Conservation (phyloP, 164 flowering plant species). For the Nelumbo lutea region DNA sequence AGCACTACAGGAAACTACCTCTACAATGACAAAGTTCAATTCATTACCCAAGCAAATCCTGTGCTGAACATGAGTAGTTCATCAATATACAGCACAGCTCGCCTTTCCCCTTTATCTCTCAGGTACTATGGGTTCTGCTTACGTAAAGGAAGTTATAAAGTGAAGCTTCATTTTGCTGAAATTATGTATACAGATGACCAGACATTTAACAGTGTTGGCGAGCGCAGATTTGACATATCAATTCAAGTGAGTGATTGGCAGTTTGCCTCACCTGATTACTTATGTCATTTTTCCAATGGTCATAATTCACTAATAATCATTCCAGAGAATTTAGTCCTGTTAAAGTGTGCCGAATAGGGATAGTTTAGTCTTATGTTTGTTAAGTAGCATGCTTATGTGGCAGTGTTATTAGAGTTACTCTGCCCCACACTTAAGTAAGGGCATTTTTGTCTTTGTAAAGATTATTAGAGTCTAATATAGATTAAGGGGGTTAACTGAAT, state of each 20-base stretch:
- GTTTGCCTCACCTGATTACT: background rate
- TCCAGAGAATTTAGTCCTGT: background rate
- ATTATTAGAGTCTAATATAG: no score
- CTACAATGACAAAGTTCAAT: slow-evolving; percentile 20
- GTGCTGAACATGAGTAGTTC: slow-evolving; percentile 18
- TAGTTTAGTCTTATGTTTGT: no score
- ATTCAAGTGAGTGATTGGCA: slow-evolving; percentile 51
- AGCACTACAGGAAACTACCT: slow-evolving; percentile 54
- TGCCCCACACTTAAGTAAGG: no score
- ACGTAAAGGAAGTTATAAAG: slow-evolving; percentile 60
- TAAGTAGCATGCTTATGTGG: no score
- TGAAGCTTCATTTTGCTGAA: slow-evolving; percentile 84
- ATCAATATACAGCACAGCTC: slow-evolving; percentile 49
- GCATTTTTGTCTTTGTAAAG: no score
- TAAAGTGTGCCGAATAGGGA: no score
- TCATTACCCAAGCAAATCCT: slow-evolving; percentile 21
- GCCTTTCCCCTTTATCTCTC: slow-evolving; percentile 63
- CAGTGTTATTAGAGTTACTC: no score
- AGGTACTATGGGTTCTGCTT: slow-evolving; percentile 80
- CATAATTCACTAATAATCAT: background rate
- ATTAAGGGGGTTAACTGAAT: no score
- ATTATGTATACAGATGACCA: slow-evolving; percentile 48
- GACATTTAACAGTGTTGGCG: slow-evolving; percentile 51
- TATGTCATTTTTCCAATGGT: background rate
- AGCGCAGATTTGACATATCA: slow-evolving; percentile 69